Base-by-base conservation (phyloP, 2,329 filamentous ascomycete species). In the Fusarium goolgardi region DNA sequence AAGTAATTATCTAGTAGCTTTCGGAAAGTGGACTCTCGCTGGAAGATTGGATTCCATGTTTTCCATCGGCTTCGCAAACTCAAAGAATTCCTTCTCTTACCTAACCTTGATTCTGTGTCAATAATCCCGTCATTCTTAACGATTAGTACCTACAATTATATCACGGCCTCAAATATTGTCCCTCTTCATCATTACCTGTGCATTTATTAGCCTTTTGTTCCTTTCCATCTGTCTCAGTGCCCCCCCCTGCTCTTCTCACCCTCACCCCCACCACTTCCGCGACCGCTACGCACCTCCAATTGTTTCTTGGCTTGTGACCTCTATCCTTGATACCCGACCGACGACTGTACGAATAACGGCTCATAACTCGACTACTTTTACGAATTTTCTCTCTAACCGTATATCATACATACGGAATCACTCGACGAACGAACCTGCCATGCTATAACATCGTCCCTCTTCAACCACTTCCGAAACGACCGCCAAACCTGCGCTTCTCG, bases 1-100 rank as follows among this genome's bases (percentile, higher is more conserved):
- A n/a, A n/a, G n/a, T n/a, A n/a, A n/a, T n/a, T n/a, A n/a, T n/a
- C n/a, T n/a, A n/a, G 35, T 40, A 41, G 21, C 20, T 41, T 41
- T 41, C 50, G 66, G 53, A 54, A 64, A 65, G 67, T 70, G 67
- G 67, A 51, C 47, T 70, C 46, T 37, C 43, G 59, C n/a, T 50
- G 32, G 21, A 23, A 49, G 45, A 50, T 50, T 44, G 23, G 23
- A 25, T 46, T 39, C 35, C n/a, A 39, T 35, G 44, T 39, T 34
- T 57, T 23, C 57, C 5, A 21, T 50, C 37, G n/a, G 18, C 65
- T 41, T 55, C 67, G 41, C 46, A 65, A 60, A 49, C 55, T 29
- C 55, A 63, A 47, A 6, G 47, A 71, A 66, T 65, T 62, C 58
- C 62, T 51, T 54, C 51, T 47, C 37, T 25, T 16, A 23, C 37